Conservation (phyloP, 2,329 filamentous ascomycete species). For the Venturia effusa region DNA sequence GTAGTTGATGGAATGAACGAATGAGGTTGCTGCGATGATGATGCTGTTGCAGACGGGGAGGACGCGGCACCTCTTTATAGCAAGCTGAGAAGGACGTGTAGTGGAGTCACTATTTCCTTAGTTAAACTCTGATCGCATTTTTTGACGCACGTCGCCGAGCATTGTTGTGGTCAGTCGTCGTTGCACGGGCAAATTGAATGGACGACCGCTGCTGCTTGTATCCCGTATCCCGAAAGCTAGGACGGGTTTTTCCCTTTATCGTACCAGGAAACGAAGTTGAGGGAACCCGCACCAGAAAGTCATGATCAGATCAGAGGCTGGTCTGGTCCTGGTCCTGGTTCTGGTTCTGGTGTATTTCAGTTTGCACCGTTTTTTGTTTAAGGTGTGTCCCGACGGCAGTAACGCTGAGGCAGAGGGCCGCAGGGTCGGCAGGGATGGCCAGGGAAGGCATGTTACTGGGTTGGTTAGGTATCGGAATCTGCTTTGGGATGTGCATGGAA, state of each 20-base stretch:
- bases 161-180: not conserved
- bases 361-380: not conserved
- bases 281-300: not conserved
- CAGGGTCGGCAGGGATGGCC: not conserved
- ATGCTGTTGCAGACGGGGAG: not conserved
- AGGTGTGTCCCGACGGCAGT: not conserved
- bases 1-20: not conserved
- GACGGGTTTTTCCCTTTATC: not conserved
- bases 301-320: no score
- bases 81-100: not conserved
- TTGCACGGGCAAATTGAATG: not conserved
- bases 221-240: not conserved
- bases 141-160: not conserved
- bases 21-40: not conserved
- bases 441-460: not conserved
- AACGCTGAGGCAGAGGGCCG: no score
- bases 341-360: not conserved
- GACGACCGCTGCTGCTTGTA: not conserved
- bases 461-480: not conserved
- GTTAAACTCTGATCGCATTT: not conserved
- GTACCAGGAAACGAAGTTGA: not conserved
- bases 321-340: no score
- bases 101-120: not conserved
- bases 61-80: not conserved
- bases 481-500: not conserved